phyloP scores from a whole-genome alignment of 2,329 filamentous ascomycete species.

The Neonectria neomacrospora region DNA sequence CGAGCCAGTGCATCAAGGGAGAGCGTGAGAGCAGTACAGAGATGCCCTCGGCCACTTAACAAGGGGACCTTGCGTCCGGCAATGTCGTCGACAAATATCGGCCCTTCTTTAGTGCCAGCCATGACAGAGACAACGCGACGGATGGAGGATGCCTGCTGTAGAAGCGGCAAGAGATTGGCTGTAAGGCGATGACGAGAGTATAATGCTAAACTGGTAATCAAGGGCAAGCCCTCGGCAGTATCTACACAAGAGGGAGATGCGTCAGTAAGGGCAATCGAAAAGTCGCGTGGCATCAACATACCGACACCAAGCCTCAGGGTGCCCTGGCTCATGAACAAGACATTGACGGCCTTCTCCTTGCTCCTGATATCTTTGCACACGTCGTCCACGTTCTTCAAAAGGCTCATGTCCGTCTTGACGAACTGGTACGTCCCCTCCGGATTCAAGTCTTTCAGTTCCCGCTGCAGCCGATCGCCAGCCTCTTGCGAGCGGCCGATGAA shows the following conservation, averaged over 20 bases:
- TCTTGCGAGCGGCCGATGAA: conserved; percentile 59
- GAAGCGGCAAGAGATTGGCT: conserved; percentile 65
- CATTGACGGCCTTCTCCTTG: conserved; percentile 57
- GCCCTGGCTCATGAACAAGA: conserved; percentile 59
- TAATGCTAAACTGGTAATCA: conserved; percentile 61
- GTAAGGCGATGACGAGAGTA: conserved; percentile 69
- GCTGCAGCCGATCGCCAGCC: conserved; percentile 51
- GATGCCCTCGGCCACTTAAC: conserved; percentile 35
- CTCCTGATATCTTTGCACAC: conserved; percentile 57
- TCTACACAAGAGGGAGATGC: conserved; percentile 50
- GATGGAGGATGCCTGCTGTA: conserved; percentile 46
- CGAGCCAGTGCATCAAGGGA: conserved; percentile 39
- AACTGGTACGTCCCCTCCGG: conserved; percentile 58
- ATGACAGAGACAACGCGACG: conserved; percentile 44
- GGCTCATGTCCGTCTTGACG: conserved; percentile 60
- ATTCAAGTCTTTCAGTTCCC: conserved; percentile 56
- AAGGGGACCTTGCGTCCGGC: conserved; percentile 37
- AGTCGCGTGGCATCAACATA: conserved; percentile 1
- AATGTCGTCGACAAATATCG: conserved; percentile 40
- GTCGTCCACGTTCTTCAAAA: conserved; percentile 62
- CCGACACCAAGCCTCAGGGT: conserved; percentile 42
- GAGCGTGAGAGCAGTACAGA: conserved; percentile 40
- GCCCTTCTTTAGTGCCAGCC: conserved; percentile 36
- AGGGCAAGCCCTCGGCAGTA: conserved; percentile 67
- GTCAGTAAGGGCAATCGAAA: background rate